phyloP scores from a whole-genome alignment of 805 yeast genomes.

The Ogataea chonburiensis region DNA sequence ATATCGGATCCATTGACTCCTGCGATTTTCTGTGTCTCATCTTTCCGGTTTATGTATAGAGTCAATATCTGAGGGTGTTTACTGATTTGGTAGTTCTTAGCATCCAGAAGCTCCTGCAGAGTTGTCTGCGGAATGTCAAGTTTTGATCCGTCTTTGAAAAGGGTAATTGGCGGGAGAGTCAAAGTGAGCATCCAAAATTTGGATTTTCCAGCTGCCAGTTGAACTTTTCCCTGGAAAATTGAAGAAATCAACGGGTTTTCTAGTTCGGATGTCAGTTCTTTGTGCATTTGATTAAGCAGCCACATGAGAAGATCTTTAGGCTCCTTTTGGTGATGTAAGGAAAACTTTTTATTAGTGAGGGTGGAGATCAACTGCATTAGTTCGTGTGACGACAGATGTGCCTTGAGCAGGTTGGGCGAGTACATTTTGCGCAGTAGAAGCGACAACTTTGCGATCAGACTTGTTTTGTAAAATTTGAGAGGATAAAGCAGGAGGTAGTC shows the following conservation, averaged over 20 bases:
- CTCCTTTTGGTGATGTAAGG: conserved; percentile 39
- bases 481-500: conserved; percentile 40
- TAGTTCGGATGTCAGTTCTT: conserved; percentile 23
- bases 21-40: conserved; percentile 31
- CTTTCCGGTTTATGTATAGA: conserved; percentile 56
- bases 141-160: conserved; percentile 50
- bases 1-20: conserved; percentile 40
- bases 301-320: conserved; percentile 62
- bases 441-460: conserved; percentile 45
- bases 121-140: conserved; percentile 51
- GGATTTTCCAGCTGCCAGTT: conserved; percentile 19
- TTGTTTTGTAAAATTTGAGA: conserved; percentile 27
- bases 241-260: conserved; percentile 32
- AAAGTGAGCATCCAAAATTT: conserved; percentile 57
- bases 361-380: conserved; percentile 49
- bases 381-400: conserved; percentile 68
- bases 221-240: conserved; percentile 54
- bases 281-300: conserved; percentile 50
- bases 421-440: conserved; percentile 57
- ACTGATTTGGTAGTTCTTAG: conserved; percentile 39
- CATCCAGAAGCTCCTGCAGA: conserved; percentile 43
- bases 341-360: conserved; percentile 43
- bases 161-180: conserved; percentile 57
- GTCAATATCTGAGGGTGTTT: conserved; percentile 54
- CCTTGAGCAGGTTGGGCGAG: conserved; percentile 57